Base-by-base conservation (phyloP, 116 monocot genomes). In the Zostera marina region DNA sequence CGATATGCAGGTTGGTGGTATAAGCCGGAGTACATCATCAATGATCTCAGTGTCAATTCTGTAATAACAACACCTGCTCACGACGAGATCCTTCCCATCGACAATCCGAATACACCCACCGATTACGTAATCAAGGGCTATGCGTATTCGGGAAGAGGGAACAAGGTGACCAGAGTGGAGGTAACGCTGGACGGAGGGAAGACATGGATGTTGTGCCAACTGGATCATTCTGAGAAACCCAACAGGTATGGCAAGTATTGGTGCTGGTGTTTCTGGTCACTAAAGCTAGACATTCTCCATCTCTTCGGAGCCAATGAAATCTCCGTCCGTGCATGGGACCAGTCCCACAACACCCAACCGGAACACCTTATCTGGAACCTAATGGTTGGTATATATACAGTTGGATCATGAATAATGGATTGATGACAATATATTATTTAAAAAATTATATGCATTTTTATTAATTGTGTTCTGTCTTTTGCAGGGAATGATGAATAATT, bases 181-280 rank as follows among this genome's bases (percentile, higher is more conserved):
- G 52, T 93, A 11, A 93, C 88, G 17, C 66, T 93, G 11, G 81
- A 93, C 62, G 84, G 93, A 13, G 93, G 93, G 12, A 84, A 88
- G 40, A 75, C 76, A 25, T 93, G 93, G 93, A 58, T 17, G 0
- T 68, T 81, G 13, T 77, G 84, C 81, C 52, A 62, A 0, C 43
- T 93, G n/a, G 81, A 93, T 46, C 88, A 63, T 48, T 76, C 68
- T 1, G 93, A 93, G 71, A 79, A 76, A 61, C 84, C 93, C n/a
- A 93, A 69, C 73, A 84, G 77, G 74, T 84, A 84, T 46, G 93
- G 93, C 16, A 93, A 81, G 63, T 93, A 84, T 69, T 93, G 93
- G 93, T 93, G 93, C 73, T 93, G 93, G 93, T 88, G 93, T 66
- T 93, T 93, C 71, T 93, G 93, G 93, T 84, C 77, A 8, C 43